phyloP scores from a whole-genome alignment of 2,329 filamentous ascomycete species.

The Cladosporium phlei region DNA sequence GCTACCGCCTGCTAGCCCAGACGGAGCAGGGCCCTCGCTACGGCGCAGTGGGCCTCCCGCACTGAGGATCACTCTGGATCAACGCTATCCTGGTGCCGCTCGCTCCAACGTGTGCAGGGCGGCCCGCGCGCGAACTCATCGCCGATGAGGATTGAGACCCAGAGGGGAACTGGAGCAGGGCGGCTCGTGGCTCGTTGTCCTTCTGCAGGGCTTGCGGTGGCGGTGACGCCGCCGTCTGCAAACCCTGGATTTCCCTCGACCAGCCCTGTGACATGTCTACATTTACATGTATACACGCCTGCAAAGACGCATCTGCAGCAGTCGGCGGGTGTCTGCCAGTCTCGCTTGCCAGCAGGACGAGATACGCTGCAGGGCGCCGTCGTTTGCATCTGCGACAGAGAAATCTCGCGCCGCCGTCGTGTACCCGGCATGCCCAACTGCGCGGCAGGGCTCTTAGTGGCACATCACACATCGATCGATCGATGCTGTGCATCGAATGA shows the following conservation, averaged over 20 bases:
- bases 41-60: constrained; percentile 2
- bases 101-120: constrained; percentile 3
- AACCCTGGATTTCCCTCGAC: too few relatives aligned
- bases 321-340: too few relatives aligned
- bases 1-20: constrained; percentile 5
- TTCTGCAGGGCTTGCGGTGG: background rate
- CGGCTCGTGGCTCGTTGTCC: background rate
- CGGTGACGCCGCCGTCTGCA: background rate
- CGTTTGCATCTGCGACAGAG: constrained; percentile 11
- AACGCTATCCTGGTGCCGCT: constrained; percentile 12
- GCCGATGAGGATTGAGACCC: too few relatives aligned
- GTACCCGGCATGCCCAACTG: background rate
- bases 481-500: constrained; percentile 8
- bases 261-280: too few relatives aligned
- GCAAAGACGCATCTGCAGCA: too few relatives aligned
- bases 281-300: too few relatives aligned
- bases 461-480: too few relatives aligned
- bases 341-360: too few relatives aligned
- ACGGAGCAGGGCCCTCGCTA: constrained; percentile 7
- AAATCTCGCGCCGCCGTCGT: constrained; percentile 5
- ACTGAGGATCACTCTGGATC: constrained; percentile 10
- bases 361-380: constrained; percentile 11
- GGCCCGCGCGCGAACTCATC: background rate
- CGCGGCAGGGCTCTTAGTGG: too few relatives aligned
- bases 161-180: constrained; percentile 1